Base-by-base conservation (phyloP, 306 rosid genomes). In the Dalbergia oliveri region DNA sequence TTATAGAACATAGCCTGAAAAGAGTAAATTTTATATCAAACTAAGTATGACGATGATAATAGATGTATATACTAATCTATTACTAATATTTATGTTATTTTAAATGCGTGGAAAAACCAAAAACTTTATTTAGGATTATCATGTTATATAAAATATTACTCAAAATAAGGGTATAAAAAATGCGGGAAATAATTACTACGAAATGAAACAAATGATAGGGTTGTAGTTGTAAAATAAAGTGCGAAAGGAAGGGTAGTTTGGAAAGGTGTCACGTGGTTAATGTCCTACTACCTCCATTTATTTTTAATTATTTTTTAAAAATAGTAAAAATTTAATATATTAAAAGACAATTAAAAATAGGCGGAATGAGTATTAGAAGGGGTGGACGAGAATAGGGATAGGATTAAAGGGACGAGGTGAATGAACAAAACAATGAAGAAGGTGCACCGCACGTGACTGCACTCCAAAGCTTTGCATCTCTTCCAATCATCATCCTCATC, bases 241-340 rank as follows among this genome's bases (percentile, higher is more conserved):
- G 2, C 11, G 9, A 10, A 60, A 66, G 9, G 26, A 37, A 77
- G 60, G 74, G 86, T 79, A 69, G 12, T 75, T 82, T 81, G 39
- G 58, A 26, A 64, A 77, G 63, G 26, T 6, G 39, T 69, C 94
- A 88, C 94, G 76, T 90, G 91, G 33, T 5, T 21, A 21, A 21
- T 21, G 1, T 21, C 23, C 23, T 21, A 21, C 23, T 21, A 21
- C 1, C 23, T 21, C 23, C 23, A 21, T 21, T 21, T 21, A 21
- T 1, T 21, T 21, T 21, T 21, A 21, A 21, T 21, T 21, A 21
- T 21, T 21, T 21, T 21, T 1, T 26, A 26, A 26, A 26, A 26
- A 1, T 2, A 26, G 31, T 26, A 26, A 26, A 26, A 26, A 26
- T 26, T 26, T 26, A 2, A 26, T 26, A 26, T 26, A 2, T 26